Evolutionary conservation across 768 basidiomycete species (phyloP), one percentile per base, ranked within the genome.

Genomic region (Suillus weaverae): DNA sequence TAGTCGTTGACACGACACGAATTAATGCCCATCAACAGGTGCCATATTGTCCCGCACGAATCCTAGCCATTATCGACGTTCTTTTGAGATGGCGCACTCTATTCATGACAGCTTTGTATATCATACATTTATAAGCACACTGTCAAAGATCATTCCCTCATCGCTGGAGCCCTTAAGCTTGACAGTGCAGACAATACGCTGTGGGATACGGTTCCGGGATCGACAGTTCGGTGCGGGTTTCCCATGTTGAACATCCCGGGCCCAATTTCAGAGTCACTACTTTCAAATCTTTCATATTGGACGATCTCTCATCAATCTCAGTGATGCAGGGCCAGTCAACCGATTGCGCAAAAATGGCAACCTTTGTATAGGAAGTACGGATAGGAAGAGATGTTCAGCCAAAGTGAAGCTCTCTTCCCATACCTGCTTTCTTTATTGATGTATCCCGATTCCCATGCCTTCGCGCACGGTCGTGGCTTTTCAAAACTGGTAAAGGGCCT

Each of bases 41-140:
- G 88, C 68, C 87, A 88, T 71, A 86, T 89, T 50, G 80, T 88
- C 26, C 86, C 86, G 7, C 84, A 81, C 70, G 11, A 41, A 41
- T 13, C 57, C 26, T 59, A 43, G 33, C 11, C 33, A 41, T 18
- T 1, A 39, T 39, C 38, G 26, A 26, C 26, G 4, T 10, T 32
- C 11, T 36, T 59, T 30, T n/a, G 35, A 30, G 26, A 20, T 18
- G 18, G 11, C 53, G 11, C 38, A 26, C 7, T 26, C 22, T 6
- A 30, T 59, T 32, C 26, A 32, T 32, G 11, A 20, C 26, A 41
- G 26, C 26, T 32, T 59, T 59, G 57, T 59, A 59, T 41, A 59
- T 26, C 26, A 26, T 16, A 20, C 41, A 39, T 13, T 26, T 32
- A 50, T 35, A 18, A 8, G 4, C 51, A 51, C 8, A 53, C 51